Percentiles rank a stretch among this genome's conserved stretches.
Evolutionary conservation across 257 asterid species (phyloP).

Genomic region (Scutellaria galericulata): DNA sequence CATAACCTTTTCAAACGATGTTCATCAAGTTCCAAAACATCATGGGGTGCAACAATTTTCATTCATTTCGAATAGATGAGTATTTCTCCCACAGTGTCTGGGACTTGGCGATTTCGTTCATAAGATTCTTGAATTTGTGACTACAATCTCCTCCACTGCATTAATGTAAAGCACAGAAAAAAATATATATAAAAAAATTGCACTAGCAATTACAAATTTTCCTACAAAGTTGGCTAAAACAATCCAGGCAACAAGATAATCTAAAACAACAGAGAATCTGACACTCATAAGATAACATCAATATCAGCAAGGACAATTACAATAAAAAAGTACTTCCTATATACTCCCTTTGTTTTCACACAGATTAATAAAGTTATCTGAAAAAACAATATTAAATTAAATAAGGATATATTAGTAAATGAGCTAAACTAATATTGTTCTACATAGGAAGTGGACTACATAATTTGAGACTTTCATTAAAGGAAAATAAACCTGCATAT

Average conservation of each 20-base stretch:
- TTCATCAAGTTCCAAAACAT: not conserved
- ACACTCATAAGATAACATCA: no score
- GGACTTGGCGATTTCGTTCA: constrained; percentile 77
- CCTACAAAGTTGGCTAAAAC: not conserved
- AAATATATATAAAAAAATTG: not conserved
- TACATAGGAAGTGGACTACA: no score
- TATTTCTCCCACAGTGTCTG: constrained; percentile 73
- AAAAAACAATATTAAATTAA: no score
- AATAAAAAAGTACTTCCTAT: no score
- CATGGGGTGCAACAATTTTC: constrained; percentile 28
- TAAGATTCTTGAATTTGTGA: constrained; percentile 91
- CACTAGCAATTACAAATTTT: not conserved
- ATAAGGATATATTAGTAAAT: no score
- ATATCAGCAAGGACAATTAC: no score
- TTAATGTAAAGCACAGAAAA: not conserved
- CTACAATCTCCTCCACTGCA: constrained; percentile 98
- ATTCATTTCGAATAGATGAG: constrained; percentile 87
- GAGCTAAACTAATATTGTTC: no score
- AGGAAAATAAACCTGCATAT: no score
- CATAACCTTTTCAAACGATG: not conserved
- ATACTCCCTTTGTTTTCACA: no score
- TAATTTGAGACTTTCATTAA: no score
- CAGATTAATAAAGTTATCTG: no score
- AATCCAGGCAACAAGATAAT: not conserved
- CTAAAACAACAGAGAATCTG: no score